These are phyloP conservation scores for Paradendryphiella salina DNA, from an alignment of 2,329 filamentous ascomycete genomes.

Conservation along the genomic window DNA sequence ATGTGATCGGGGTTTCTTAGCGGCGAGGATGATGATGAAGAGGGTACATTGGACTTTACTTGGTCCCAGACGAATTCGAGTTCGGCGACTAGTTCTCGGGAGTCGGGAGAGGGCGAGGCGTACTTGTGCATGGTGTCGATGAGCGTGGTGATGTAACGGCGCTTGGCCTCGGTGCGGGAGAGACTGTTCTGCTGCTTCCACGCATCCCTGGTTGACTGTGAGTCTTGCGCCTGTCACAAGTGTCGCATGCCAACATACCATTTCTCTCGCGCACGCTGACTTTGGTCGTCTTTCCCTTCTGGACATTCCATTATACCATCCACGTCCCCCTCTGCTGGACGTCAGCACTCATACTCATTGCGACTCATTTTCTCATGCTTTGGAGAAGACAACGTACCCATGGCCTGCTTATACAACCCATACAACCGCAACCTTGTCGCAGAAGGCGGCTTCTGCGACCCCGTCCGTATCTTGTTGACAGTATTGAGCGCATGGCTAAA, in stretches of 20 bases:
- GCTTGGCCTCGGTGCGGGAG: slow-evolving; percentile 88
- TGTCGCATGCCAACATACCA: slow-evolving; percentile 65
- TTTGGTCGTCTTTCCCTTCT: slow-evolving; percentile 53
- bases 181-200: slow-evolving; percentile 88
- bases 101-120: slow-evolving; percentile 81
- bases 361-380: neutral
- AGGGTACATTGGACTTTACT: slow-evolving; percentile 79
- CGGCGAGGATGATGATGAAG: slow-evolving; percentile 57
- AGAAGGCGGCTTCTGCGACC: slow-evolving; percentile 83
- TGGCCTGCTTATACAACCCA: slow-evolving; percentile 97
- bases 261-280: slow-evolving; percentile 64
- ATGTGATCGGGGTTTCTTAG: slow-evolving; percentile 44
- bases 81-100: slow-evolving; percentile 83
- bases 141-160: slow-evolving; percentile 87
- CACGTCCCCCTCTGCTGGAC: slow-evolving; percentile 77
- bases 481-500: slow-evolving; percentile 99
- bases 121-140: slow-evolving; percentile 98
- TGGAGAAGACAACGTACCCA: slow-evolving; percentile 58
- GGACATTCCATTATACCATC: slow-evolving; percentile 91
- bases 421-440: slow-evolving; percentile 87
- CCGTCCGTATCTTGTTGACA: slow-evolving; percentile 96
- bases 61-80: slow-evolving; percentile 99
- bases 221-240: neutral
- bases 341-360: slow-evolving; percentile 14
- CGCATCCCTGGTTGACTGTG: slow-evolving; percentile 66